Evolutionary conservation across 306 rosid genomes (phyloP).

Genomic region (Cicer chorassanicum): DNA sequence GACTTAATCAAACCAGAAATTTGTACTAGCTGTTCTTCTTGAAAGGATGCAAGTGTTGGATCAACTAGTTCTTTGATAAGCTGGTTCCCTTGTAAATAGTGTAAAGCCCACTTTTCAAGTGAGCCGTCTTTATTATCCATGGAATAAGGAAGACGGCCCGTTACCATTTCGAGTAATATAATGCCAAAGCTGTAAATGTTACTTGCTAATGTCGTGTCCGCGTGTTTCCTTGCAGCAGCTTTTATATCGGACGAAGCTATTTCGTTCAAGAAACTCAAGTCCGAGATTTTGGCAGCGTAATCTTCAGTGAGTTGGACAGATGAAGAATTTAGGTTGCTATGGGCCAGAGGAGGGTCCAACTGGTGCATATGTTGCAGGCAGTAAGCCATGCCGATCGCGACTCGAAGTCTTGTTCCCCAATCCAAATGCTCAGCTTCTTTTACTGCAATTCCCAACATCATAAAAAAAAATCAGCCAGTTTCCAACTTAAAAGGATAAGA

Average conservation of each 20-base stretch:
- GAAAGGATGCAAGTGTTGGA: conserved; percentile 68
- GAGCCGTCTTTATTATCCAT: conserved; percentile 48
- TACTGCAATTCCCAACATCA: conserved; percentile 59
- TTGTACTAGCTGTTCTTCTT: conserved; percentile 65
- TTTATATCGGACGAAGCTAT: conserved; percentile 48
- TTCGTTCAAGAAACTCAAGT: conserved; percentile 66
- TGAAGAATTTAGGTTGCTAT: conserved; percentile 66
- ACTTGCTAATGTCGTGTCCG: conserved; percentile 52
- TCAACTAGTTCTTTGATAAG: conserved; percentile 68
- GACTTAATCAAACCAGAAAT: conserved; percentile 60
- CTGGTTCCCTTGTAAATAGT: conserved; percentile 57
- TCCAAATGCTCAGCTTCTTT: conserved; percentile 94
- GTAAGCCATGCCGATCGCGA: conserved; percentile 83
- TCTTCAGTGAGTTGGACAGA: conserved; percentile 76
- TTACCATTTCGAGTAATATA: conserved; percentile 74
- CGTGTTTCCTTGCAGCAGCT: conserved; percentile 41
- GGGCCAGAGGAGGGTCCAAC: conserved; percentile 64
- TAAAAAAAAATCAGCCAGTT: conserved; percentile 40
- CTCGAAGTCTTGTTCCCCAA: conserved; percentile 83
- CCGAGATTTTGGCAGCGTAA: conserved; percentile 80
- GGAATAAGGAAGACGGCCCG: conserved; percentile 77
- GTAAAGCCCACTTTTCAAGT: conserved; percentile 72
- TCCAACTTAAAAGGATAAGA: conserved; percentile 33
- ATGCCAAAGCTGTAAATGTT: conserved; percentile 85
- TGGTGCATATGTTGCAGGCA: conserved; percentile 87